Base-by-base conservation (phyloP, 306 rosid species). In the Sphenostylis stenocarpa region DNA sequence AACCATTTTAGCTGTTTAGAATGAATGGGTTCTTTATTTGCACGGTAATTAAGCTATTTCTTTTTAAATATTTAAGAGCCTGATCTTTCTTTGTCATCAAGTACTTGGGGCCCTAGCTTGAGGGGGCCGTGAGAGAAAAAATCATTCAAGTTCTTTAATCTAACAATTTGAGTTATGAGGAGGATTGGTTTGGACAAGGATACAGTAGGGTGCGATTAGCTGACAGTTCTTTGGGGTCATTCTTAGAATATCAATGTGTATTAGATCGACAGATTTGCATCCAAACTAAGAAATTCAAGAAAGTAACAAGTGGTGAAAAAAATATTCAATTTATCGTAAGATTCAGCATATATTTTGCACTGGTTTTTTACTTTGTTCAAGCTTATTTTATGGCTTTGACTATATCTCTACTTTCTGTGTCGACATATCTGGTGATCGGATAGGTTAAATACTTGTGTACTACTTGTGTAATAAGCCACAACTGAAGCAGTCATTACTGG, bases 331-430 rank as follows among this genome's bases (percentile, higher is more conserved):
- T 63, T 51, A 61, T 52, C 61, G 52, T 39, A 38, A 31, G 48
- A 6, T 83, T 64, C 48, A n/a, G 47, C 4, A 45, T 56, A 26
- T 24, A 31, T 36, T 34, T 77, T 77, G 66, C 60, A 23, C 52
- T 45, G 51, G 34, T 65, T 80, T 72, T 45, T 34, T 24, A 34
- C 39, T 21, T 47, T 36, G 3, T 73, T 45, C 70, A 29, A 63
- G 57, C 68, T 72, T 51, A 11, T 51, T 20, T 17, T 55, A 67
- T 41, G 48, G 15, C 39, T 7, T 57, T 17, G 48, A 31, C 49
- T 11, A n/a, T 17, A 26, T 65, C 43, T 72, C 23, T 6, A 24
- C 26, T 63, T 19, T 29, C 6, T 63, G 43, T 29, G 16, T 10
- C 23, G 17, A 28, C 20, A 21, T 51, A 31, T n/a, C n/a, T 31